Evolutionary conservation across 2,329 filamentous ascomycete genomes (phyloP), one percentile per base, ranked within the genome.

Genomic region (Neocatenulostroma microsporum): DNA sequence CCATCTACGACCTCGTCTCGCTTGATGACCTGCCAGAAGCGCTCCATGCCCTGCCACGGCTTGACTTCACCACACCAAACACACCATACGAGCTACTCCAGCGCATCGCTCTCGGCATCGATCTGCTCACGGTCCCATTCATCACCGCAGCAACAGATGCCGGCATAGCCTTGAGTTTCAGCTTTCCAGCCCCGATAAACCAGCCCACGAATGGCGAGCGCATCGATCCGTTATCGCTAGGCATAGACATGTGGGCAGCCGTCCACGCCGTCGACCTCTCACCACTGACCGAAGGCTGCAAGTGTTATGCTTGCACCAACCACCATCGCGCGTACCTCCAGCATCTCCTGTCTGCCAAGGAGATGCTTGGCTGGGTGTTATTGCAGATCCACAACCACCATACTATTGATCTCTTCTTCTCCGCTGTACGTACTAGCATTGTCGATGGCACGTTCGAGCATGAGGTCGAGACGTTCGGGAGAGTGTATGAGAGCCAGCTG

Each of bases 361-460:
- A 98, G 62, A 96, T 98, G 91, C 76, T 95, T 4, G 89, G 82
- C 17, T 98, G 91, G 91, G 84, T 82, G 0, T 70, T 98, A 6
- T 70, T 98, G 6, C 89, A 96, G 59, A 73, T 94, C 3, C 91
- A 98, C 64, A 98, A 98, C 58, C 80, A 93, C 57, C 72, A 79
- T 42, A 64, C 82, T 6, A 62, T 94, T 36, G 72, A 75, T 30
- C 53, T 64, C 0, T 94, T 96, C 65, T 94, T 96, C 59, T 60
- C 66, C 0, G 73, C 69, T 0, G 68, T 94, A 5, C 77, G 89
- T 14, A 56, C 62, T 2, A 78, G 77, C 37, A 80, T 96, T 12
- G 58, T 60, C 21, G 58, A 59, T 0, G 69, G 64, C 5, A 74
- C 63, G 13, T 80, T 73, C 45, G 72, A 76, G 3, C 50, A 66